Evolutionary conservation across 305 asterid species (phyloP).

Genomic region (Striga hermonthica): DNA sequence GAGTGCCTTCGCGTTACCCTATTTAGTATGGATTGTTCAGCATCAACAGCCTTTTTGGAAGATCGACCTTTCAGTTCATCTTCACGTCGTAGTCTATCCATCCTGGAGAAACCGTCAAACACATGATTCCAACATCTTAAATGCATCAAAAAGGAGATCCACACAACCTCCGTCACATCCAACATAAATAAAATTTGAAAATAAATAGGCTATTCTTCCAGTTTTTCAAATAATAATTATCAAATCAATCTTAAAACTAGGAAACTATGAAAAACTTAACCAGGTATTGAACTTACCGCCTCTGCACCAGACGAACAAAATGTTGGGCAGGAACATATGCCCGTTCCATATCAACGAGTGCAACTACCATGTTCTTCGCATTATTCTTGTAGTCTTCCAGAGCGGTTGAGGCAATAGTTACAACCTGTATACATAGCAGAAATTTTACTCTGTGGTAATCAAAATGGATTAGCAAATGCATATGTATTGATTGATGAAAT

Average conservation of each 20-base stretch:
- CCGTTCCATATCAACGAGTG: conserved; percentile 99
- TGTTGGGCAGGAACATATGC: conserved; percentile 99
- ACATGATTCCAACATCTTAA: not conserved
- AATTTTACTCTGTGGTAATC: conserved; percentile 24
- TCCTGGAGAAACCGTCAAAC: conserved; percentile 50
- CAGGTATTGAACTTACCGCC: conserved; percentile 56
- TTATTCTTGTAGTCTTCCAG: conserved; percentile 86
- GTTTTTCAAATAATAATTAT: not conserved
- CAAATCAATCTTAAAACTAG: conserved; percentile 1
- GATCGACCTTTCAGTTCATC: conserved; percentile 85
- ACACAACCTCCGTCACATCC: not conserved
- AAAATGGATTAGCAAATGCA: conserved; percentile 14
- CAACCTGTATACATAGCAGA: conserved; percentile 50
- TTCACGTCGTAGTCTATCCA: conserved; percentile 97
- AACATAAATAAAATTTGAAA: not conserved
- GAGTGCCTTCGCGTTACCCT: conserved; percentile 47
- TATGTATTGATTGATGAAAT: conserved; percentile 10
- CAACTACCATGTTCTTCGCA: conserved; percentile 93
- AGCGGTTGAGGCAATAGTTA: conserved; percentile 85
- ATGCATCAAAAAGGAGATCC: not conserved
- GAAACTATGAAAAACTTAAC: conserved; percentile 1
- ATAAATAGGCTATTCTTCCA: not conserved
- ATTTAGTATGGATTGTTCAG: conserved; percentile 77
- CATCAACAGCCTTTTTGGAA: conserved; percentile 72
- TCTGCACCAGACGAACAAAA: conserved; percentile 91